Base-by-base conservation (phyloP, 176 grass and related monocot species). In the Avena eriantha region DNA sequence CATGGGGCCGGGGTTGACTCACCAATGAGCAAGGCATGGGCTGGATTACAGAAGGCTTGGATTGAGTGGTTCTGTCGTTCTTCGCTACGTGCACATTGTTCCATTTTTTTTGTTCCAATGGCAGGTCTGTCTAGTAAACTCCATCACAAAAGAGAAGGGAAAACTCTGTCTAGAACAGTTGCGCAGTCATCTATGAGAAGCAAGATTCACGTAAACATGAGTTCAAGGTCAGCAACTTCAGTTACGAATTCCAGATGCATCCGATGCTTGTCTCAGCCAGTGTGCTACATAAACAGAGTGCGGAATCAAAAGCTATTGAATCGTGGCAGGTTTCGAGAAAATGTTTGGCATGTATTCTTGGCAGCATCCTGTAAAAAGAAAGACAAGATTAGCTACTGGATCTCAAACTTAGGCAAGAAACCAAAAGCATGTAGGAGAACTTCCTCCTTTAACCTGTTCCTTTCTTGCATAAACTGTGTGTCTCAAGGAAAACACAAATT, bases 1-100 rank as follows among this genome's bases (percentile, higher is more conserved):
- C 68, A 19, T 15, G 13, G 17, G 49, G 74, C 26, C 16, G 47
- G 17, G 80, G 60, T 82, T 88, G 86, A 87, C 76, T 21, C 13
- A 33, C 2, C n/a, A 55, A 77, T 16, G 46, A 18, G 16, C 8
- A 77, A 64, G 41, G 24, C 55, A 22, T 54, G 29, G 49, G 59
- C 83, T 86, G 75, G 66, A 53, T 49, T 73, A 46, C 39, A 64
- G 11, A 63, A 23, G 4, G 61, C 24, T 65, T 24, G 24, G 5
- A 65, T 60, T 55, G 15, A 45, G 47, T 75, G 48, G 82, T n/a
- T 12, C 17, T 21, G 36, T 49, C 11, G 0, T 82, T 13, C 46
- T 9, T 56, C 54, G 18, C 18, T 56, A 21, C 16, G 31, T 75
- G 55, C 57, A 50, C n/a, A 35, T 12, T 11, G 15, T 74, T 29